Base-by-base conservation (phyloP, 768 basidiomycete genomes). In the Harrya chromipes region DNA sequence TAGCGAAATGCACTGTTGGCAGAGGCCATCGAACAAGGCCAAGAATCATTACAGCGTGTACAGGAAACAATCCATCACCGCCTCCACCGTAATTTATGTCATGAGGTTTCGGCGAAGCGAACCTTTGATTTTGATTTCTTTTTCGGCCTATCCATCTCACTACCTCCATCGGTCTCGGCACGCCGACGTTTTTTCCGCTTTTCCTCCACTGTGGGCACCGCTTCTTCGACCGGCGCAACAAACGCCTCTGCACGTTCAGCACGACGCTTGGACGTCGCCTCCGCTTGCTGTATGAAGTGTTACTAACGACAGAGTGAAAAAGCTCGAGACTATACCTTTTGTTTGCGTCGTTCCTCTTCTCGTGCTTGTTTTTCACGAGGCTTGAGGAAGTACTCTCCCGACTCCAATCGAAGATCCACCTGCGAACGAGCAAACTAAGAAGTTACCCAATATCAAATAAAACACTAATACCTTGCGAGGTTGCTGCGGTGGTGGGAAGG, bases 381-480 rank as follows among this genome's bases (percentile, higher is more conserved):
- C 66, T 95, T 97, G 72, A 99, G 86, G 77, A 98, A 99, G 66
- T 98, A 98, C 63, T 98, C 97, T 72, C 97, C 97, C 2, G 88
- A 89, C 64, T 97, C 95, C 56, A 98, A 77, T 76, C 97, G 88
- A 39, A 97, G 66, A 70, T 99, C 97, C 62, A 98, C 75, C 86
- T 92, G 51, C 17, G 35, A 43, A 34, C 24, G 26, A 54, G 27
- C 35, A 17, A 11, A 12, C 12, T 61, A 34, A 62, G 47, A 45
- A 41, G 3, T 52, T 27, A 27, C 45, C 11, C 44, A 19, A 12
- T 23, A 33, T 14, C 40, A 27, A 23, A 33, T 10, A 45, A 36
- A 1, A 40, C 33, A n/a, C 1, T 43, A 69, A 47, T 59, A 90
- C 90, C 79, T 97, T 98, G 59, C 92, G 84, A 33, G 94, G 95